A percentile compares a stretch with the other conserved stretches of the same genome.
phyloP scores from a whole-genome alignment of 1,139 yeast species.

The Arxiozyma bovina region DNA sequence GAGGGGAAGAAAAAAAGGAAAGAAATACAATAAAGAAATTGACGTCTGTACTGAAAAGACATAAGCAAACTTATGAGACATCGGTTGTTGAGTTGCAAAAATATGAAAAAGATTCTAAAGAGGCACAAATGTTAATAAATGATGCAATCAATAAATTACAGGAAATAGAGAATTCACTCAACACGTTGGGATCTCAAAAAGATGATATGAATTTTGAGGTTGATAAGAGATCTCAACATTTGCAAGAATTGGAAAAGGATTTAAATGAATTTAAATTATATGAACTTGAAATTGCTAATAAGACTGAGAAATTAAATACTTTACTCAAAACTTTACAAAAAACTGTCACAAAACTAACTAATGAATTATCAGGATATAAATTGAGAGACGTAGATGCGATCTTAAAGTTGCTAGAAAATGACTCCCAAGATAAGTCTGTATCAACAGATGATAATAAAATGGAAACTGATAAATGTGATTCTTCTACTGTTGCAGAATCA shows the following conservation, averaged over 20 bases:
- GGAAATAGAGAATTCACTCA: conserved; percentile 34
- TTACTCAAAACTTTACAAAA: conserved; percentile 38
- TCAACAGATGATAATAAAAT: background rate
- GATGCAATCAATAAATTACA: conserved; percentile 22
- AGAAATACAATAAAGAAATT: conserved; percentile 54
- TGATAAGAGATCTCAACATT: conserved; percentile 34
- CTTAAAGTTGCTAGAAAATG: conserved; percentile 15
- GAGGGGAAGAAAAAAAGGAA: conserved; percentile 53
- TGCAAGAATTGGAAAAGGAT: conserved; percentile 45
- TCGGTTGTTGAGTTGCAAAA: conserved; percentile 25
- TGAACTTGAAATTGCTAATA: conserved; percentile 60
- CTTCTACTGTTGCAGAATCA: conserved; percentile 3
- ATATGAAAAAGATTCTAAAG: conserved; percentile 47
- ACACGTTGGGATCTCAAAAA: conserved; percentile 30
- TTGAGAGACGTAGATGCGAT: conserved; percentile 42
- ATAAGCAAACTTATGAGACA: conserved; percentile 21
- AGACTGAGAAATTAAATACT: conserved; percentile 49
- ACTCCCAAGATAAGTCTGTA: background rate
- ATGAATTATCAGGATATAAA: conserved; percentile 36
- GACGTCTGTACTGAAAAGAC: conserved; percentile 50
- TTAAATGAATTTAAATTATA: conserved; percentile 56
- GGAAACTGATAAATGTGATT: conserved; percentile 2
- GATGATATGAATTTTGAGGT: conserved; percentile 24
- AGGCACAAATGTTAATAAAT: conserved; percentile 39
- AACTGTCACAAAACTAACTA: conserved; percentile 35